Conservation (phyloP, 2,329 filamentous ascomycete genomes). For the Alternaria infectoria region DNA sequence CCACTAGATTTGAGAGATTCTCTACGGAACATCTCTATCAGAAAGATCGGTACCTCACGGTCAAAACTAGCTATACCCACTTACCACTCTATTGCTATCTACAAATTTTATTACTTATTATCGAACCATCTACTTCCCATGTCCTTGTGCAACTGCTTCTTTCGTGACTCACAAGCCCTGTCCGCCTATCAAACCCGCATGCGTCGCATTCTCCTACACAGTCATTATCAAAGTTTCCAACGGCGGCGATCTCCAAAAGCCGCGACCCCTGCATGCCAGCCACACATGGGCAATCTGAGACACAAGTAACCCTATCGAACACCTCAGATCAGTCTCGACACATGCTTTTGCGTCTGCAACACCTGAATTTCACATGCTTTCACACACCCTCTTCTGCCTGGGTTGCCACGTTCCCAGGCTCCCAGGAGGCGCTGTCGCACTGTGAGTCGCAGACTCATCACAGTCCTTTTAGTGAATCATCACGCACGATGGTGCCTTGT, state of each 20-base stretch:
- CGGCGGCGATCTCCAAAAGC: slow-evolving; percentile 11
- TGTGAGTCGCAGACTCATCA: slow-evolving; percentile 17
- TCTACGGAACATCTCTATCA: slow-evolving; percentile 22
- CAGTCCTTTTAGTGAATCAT: slow-evolving; percentile 11
- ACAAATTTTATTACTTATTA: slow-evolving; percentile 25
- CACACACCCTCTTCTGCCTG: slow-evolving; percentile 11
- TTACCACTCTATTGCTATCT: slow-evolving; percentile 26
- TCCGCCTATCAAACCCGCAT: neutral
- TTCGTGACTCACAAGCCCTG: neutral
- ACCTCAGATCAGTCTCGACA: slow-evolving; percentile 22
- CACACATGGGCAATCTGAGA: slow-evolving; percentile 39
- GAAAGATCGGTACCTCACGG: slow-evolving; percentile 33
- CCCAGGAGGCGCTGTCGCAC: slow-evolving; percentile 5
- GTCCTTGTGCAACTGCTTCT: neutral
- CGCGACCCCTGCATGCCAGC: slow-evolving; percentile 24
- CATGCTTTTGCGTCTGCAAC: slow-evolving; percentile 13
- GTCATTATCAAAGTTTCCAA: neutral
- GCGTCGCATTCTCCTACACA: slow-evolving; percentile 1
- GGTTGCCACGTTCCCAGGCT: slow-evolving; percentile 4
- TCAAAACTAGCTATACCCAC: slow-evolving; percentile 39
- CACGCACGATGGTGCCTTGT: neutral
- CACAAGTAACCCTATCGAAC: slow-evolving; percentile 18
- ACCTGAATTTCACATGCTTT: slow-evolving; percentile 8
- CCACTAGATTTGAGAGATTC: slow-evolving; percentile 28
- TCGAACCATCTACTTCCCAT: neutral